A percentile compares a stretch with the other conserved stretches of the same genome.
phyloP scores from a whole-genome alignment of 139 green algal species.

The Zygnema circumcarinatum region DNA sequence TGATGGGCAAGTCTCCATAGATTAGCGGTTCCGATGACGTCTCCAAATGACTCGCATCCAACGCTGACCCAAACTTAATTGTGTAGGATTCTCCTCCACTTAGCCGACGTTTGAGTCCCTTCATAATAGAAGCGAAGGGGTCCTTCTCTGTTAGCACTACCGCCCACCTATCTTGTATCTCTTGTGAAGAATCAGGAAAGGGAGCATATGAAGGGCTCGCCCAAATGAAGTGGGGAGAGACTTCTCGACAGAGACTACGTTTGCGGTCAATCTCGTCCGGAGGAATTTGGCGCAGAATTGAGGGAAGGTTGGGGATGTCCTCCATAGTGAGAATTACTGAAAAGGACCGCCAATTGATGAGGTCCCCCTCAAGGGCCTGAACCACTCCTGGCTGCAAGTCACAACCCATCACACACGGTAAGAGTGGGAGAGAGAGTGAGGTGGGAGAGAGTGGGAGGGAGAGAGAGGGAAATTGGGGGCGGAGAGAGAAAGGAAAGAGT shows the following conservation, averaged over 20 bases:
- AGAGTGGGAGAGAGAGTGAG: not conserved
- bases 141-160: not conserved
- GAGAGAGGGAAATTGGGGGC: no score
- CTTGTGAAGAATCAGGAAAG: not conserved
- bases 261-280: slow-evolving; percentile 23
- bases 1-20: not conserved
- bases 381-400: slow-evolving; percentile 52
- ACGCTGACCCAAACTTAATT: not conserved
- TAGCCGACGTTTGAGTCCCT: not conserved
- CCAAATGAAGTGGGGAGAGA: slow-evolving; percentile 31
- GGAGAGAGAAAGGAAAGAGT: not conserved
- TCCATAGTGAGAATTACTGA: slow-evolving; percentile 3
- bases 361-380: slow-evolving; percentile 23
- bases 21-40: not conserved
- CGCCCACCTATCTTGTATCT: not conserved
- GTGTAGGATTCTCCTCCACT: not conserved
- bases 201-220: slow-evolving; percentile 1
- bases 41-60: not conserved
- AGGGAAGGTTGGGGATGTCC: slow-evolving; percentile 26
- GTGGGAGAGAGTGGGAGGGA: no score
- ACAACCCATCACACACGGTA: not conserved
- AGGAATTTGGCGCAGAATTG: slow-evolving; percentile 33
- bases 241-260: not conserved
- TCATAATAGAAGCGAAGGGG: slow-evolving; percentile 19
- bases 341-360: slow-evolving; percentile 22